phyloP scores from a whole-genome alignment of 495 filamentous ascomycete species.

The Corynascus novoguineensis region DNA sequence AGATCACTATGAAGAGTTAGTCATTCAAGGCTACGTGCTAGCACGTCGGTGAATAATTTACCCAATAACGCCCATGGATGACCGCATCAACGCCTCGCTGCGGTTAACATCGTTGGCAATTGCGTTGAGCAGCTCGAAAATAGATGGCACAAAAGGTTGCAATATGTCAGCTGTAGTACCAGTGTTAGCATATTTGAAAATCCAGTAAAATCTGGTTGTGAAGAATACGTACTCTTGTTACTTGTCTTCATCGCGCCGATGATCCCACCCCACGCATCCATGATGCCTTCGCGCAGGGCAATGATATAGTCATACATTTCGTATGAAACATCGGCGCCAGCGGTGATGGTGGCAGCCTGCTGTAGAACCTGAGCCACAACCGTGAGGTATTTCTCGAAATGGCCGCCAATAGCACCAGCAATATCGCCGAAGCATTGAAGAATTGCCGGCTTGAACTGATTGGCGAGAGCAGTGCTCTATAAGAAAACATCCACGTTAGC shows the following conservation, averaged over 20 bases:
- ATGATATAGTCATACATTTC: constrained; percentile 96
- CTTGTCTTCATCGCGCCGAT: constrained; percentile 84
- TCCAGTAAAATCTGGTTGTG: not conserved
- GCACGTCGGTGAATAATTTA: constrained; percentile 40
- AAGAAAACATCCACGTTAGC: constrained; percentile 21
- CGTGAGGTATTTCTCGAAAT: constrained; percentile 86
- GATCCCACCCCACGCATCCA: constrained; percentile 98
- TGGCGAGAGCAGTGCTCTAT: constrained; percentile 66
- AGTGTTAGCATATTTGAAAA: constrained; percentile 21
- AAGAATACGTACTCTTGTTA: constrained; percentile 57
- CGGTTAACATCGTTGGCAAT: constrained; percentile 77
- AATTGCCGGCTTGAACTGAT: constrained; percentile 97
- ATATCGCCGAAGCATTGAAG: constrained; percentile 98
- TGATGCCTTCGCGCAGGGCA: constrained; percentile 91
- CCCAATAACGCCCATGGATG: constrained; percentile 95
- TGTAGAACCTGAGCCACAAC: constrained; percentile 91
- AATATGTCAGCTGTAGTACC: constrained; percentile 55
- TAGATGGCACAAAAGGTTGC: constrained; percentile 71
- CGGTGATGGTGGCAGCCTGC: constrained; percentile 78
- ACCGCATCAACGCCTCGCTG: constrained; percentile 84
- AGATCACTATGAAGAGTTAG: constrained; percentile 60
- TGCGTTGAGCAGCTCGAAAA: constrained; percentile 81
- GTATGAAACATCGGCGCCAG: constrained; percentile 62
- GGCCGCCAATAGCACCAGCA: constrained; percentile 85
- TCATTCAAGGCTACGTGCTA: not conserved